Base-by-base conservation (phyloP, 345 rosid species). In the Bruguiera gymnorhiza region DNA sequence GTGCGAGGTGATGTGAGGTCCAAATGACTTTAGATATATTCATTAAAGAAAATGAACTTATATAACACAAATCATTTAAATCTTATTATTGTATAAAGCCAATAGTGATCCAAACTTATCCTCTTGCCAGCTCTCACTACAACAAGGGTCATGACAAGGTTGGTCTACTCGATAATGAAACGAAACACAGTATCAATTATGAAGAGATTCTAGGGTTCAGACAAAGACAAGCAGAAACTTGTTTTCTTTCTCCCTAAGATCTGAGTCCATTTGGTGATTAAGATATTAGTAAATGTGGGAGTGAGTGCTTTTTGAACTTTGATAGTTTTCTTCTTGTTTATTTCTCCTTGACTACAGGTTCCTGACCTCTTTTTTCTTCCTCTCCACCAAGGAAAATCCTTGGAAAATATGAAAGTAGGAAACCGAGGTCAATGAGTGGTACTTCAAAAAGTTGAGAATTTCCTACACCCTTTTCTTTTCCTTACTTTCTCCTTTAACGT, bases 181-280 rank as follows among this genome's bases (percentile, higher is more conserved):
- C 39, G 53, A 56, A 11, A 16, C 65, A 59, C 76, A 76, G 66
- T 68, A 77, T 79, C 76, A 80, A 70, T 64, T 77, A 74, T 43
- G 16, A 3, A 84, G 74, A 78, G 91, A 89, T 90, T 89, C 96
- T 86, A 75, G 75, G 83, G 77, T 63, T 81, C n/a, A 66, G 80
- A 82, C 76, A 76, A 81, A 67, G 94, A 93, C 98, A 90, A 90
- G 74, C 75, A 86, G 88, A 90, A 84, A 80, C 83, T 72, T 85
- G 80, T 50, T 73, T 79, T 75, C 62, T 69, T 63, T 65, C 67
- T 55, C 75, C 66, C 62, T 68, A 68, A 80, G 73, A 80, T 83
- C 83, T 75, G 75, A 84, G 74, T 81, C 79, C 74, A 78, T 76
- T 80, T 76, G 73, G 21, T 67, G 71, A 79, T 66, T 80, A 68